phyloP scores from a whole-genome alignment of 257 asterid species.

The Solanum microdontum region DNA sequence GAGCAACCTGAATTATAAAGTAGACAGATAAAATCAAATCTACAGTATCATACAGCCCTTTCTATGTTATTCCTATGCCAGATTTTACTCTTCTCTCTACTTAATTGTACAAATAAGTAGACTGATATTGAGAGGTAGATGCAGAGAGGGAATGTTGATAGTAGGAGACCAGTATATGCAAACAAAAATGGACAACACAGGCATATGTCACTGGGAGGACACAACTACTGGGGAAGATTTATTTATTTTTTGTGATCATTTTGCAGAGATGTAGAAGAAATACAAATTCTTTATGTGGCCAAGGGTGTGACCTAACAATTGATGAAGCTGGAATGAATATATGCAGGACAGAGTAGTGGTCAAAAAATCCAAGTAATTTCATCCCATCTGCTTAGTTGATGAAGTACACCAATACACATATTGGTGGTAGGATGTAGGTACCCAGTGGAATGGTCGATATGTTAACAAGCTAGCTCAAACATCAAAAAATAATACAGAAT shows the following conservation, averaged over 20 bases:
- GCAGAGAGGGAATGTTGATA: too few species aligned
- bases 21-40: not conserved
- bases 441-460: not conserved
- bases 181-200: not conserved
- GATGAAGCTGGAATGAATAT: not conserved
- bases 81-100: not conserved
- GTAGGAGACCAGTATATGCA: not conserved
- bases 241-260: not conserved
- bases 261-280: not conserved
- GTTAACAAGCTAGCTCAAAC: not conserved
- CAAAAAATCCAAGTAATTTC: not conserved
- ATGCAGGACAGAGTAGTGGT: not conserved
- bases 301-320: not conserved
- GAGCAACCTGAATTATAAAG: constrained; percentile 31
- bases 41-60: not conserved
- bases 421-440: not conserved
- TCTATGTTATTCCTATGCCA: not conserved
- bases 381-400: not conserved
- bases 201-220: not conserved
- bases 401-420: not conserved
- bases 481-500: not conserved
- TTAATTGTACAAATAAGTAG: not conserved
- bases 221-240: not conserved
- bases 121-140: not conserved
- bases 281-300: not conserved